A percentile compares a stretch with the other conserved stretches of the same genome.
These are phyloP conservation scores for Trypanosomatidae sp. DNA, from an alignment of 208 protist species.

Conservation along the genomic window DNA sequence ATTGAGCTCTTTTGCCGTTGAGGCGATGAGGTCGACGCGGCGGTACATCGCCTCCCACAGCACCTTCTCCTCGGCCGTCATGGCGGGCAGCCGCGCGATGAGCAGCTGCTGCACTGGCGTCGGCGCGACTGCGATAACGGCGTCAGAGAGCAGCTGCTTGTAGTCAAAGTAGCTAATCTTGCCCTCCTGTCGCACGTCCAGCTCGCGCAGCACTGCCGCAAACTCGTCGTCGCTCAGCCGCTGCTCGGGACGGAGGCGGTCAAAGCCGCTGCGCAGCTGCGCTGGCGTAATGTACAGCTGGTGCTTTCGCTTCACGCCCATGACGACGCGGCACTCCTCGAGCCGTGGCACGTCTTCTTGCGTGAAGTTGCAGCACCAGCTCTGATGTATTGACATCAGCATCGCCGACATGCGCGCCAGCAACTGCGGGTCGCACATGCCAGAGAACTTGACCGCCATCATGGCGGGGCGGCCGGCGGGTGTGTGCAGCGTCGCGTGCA, in stretches of 20 bases:
- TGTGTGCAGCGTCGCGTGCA: conserved; percentile 64
- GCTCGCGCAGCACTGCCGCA: conserved; percentile 24
- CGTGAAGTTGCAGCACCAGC: conserved; percentile 71
- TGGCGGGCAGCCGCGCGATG: conserved; percentile 37
- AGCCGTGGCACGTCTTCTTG: conserved; percentile 45
- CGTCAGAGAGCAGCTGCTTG: conserved; percentile 74
- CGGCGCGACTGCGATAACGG: conserved; percentile 40
- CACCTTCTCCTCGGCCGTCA: conserved; percentile 60
- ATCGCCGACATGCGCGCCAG: conserved; percentile 81
- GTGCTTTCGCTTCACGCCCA: conserved; percentile 50
- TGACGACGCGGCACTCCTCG: conserved; percentile 82
- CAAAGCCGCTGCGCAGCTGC: conserved; percentile 45
- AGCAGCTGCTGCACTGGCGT: conserved; percentile 40
- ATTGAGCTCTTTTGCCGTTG: conserved; percentile 43
- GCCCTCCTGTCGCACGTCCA: conserved; percentile 60
- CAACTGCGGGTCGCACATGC: conserved; percentile 85
- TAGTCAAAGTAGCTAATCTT: conserved; percentile 83
- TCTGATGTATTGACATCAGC: conserved; percentile 76
- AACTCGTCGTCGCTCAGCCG: conserved; percentile 36
- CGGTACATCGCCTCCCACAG: conserved; percentile 53
- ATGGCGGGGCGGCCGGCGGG: conserved; percentile 45
- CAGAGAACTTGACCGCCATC: conserved; percentile 86
- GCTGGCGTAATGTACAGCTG: conserved; percentile 49
- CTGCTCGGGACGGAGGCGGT: conserved; percentile 9
- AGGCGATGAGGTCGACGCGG: conserved; percentile 56